phyloP scores from a whole-genome alignment of 1,284 basidiomycete genomes.

The Cyathus olla region DNA sequence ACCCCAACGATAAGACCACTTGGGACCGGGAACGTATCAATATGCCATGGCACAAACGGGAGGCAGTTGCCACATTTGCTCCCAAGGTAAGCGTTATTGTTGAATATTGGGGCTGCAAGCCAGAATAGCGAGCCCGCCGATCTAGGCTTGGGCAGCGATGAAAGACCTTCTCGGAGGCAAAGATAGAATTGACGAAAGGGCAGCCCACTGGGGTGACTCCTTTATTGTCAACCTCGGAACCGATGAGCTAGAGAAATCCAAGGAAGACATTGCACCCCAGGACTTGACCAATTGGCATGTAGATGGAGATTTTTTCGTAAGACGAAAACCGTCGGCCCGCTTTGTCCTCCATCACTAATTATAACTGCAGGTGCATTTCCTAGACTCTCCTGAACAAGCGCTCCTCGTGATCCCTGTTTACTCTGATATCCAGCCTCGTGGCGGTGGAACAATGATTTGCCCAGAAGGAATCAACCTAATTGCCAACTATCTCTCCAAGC shows the following conservation, averaged over 20 bases:
- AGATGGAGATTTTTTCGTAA: slow-evolving; percentile 72
- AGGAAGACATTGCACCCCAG: slow-evolving; percentile 44
- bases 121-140: not conserved
- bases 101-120: not conserved
- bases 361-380: slow-evolving; percentile 58
- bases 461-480: slow-evolving; percentile 63
- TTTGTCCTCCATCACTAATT: not conserved
- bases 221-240: slow-evolving; percentile 71
- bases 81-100: slow-evolving; percentile 53
- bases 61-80: slow-evolving; percentile 59
- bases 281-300: slow-evolving; percentile 73
- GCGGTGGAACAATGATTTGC: slow-evolving; percentile 68
- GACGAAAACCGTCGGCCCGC: slow-evolving; percentile 7
- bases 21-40: slow-evolving; percentile 67
- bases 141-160: slow-evolving; percentile 67
- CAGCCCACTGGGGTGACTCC: slow-evolving; percentile 64
- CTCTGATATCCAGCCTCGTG: slow-evolving; percentile 60
- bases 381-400: slow-evolving; percentile 72
- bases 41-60: slow-evolving; percentile 63
- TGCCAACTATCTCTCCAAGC: slow-evolving; percentile 63
- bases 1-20: slow-evolving; percentile 63
- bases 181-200: slow-evolving; percentile 62
- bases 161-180: slow-evolving; percentile 68
- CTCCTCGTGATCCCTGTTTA: slow-evolving; percentile 70
- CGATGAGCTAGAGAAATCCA: slow-evolving; percentile 48